These are phyloP conservation scores for Aspergillus glaucus DNA, from an alignment of 2,329 filamentous ascomycete species.

Conservation along the genomic window DNA sequence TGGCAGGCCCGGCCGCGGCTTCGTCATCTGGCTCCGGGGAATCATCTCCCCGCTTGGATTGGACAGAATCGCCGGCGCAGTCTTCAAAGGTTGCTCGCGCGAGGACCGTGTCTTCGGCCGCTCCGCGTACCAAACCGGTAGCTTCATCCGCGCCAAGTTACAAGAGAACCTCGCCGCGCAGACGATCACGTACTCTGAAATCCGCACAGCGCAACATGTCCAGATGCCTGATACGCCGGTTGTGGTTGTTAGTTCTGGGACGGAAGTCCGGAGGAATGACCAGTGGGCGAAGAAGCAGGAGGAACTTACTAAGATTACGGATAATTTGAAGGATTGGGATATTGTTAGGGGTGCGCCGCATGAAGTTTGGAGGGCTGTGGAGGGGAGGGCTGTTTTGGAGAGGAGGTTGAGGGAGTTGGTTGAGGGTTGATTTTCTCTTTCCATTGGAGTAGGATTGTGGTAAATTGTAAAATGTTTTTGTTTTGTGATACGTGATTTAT, in stretches of 20 bases:
- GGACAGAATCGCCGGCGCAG: slow-evolving; percentile 68
- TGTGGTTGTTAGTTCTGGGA: slow-evolving; percentile 75
- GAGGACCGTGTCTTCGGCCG: slow-evolving; percentile 81
- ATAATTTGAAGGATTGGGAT: slow-evolving; percentile 76
- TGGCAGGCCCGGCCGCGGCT: slow-evolving; percentile 63
- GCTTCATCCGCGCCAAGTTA: slow-evolving; percentile 80
- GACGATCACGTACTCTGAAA: slow-evolving; percentile 77
- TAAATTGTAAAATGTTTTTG: not conserved
- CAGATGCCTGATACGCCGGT: slow-evolving; percentile 70
- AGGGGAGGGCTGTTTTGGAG: slow-evolving; percentile 71
- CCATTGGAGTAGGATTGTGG: too few relatives aligned
- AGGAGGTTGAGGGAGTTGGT: slow-evolving; percentile 69
- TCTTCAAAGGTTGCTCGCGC: slow-evolving; percentile 73
- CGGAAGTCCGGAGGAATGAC: slow-evolving; percentile 58
- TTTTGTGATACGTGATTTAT: too few relatives aligned
- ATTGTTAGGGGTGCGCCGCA: slow-evolving; percentile 79
- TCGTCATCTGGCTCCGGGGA: slow-evolving; percentile 79
- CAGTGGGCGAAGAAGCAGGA: slow-evolving; percentile 81
- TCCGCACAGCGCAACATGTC: slow-evolving; percentile 70
- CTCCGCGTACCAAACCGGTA: slow-evolving; percentile 70
- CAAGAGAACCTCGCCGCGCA: slow-evolving; percentile 88
- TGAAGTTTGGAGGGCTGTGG: slow-evolving; percentile 71
- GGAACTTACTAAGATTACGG: slow-evolving; percentile 73
- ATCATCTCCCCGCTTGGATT: slow-evolving; percentile 81
- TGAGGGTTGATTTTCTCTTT: slow-evolving; percentile 3